Percentiles rank a stretch among this genome's conserved stretches.
These are phyloP conservation scores for Alternaria sp. DNA, from an alignment of 2,329 filamentous ascomycete species.

Conservation along the genomic window DNA sequence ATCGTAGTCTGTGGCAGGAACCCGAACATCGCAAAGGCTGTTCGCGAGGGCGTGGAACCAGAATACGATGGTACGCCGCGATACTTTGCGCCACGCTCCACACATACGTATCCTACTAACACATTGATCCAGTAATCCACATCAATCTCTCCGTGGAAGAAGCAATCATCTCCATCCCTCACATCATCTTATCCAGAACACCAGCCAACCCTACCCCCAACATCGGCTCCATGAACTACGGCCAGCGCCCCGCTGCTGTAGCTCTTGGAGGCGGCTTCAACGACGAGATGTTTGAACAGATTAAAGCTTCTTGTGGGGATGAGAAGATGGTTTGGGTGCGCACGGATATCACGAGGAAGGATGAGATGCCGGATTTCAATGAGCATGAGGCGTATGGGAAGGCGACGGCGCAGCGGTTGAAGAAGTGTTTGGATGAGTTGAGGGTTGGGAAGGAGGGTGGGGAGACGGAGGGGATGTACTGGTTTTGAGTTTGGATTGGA, in stretches of 20 bases:
- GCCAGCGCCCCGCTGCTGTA: background rate
- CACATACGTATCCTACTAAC: background rate
- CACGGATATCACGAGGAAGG: background rate
- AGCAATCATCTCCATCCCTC: slow-evolving; percentile 14
- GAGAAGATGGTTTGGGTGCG: slow-evolving; percentile 14
- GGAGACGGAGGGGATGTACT: slow-evolving; percentile 8
- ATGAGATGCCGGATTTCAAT: slow-evolving; percentile 3
- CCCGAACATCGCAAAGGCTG: slow-evolving; percentile 8
- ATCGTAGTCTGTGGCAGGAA: slow-evolving; percentile 21
- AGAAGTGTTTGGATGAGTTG: slow-evolving; percentile 10
- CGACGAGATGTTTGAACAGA: background rate
- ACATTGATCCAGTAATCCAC: slow-evolving; percentile 11
- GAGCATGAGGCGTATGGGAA: slow-evolving; percentile 13
- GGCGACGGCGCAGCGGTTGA: slow-evolving; percentile 9
- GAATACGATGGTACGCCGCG: slow-evolving; percentile 21
- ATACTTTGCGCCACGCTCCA: background rate
- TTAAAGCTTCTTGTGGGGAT: slow-evolving; percentile 5
- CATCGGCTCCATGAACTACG: background rate
- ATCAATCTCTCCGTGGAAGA: slow-evolving; percentile 16
- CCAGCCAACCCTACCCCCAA: background rate
- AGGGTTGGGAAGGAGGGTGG: slow-evolving; percentile 3
- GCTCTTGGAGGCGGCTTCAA: slow-evolving; percentile 1
- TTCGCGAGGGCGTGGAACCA: slow-evolving; percentile 10
- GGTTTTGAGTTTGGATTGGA: background rate
- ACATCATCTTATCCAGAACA: background rate